Conservation (phyloP, 2,329 filamentous ascomycete species). For the Ascochyta viciae-villosae region DNA sequence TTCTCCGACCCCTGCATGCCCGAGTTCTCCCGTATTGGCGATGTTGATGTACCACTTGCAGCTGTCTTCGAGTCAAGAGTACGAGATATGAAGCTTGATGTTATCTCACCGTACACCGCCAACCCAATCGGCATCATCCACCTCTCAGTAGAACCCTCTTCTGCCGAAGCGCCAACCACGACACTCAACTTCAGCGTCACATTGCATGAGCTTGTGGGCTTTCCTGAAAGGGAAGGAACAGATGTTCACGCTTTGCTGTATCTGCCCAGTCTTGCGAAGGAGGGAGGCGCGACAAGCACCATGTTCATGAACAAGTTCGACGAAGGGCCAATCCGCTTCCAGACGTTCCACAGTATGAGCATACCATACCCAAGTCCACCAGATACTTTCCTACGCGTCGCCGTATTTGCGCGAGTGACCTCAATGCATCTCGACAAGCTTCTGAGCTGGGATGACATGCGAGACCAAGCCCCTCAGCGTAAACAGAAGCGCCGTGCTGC, state of each 20-base stretch:
- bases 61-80: slow-evolving; percentile 95
- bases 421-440: slow-evolving; percentile 96
- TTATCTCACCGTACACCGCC: slow-evolving; percentile 89
- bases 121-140: slow-evolving; percentile 90
- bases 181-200: slow-evolving; percentile 98
- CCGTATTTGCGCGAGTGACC: slow-evolving; percentile 90
- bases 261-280: slow-evolving; percentile 86
- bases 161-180: slow-evolving; percentile 87
- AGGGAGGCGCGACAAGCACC: slow-evolving; percentile 86
- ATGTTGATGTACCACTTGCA: slow-evolving; percentile 88
- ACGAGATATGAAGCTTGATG: slow-evolving; percentile 90
- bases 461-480: slow-evolving; percentile 69
- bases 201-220: slow-evolving; percentile 94
- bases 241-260: slow-evolving; percentile 98
- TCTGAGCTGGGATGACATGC: slow-evolving; percentile 98
- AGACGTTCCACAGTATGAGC: slow-evolving; percentile 98
- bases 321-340: slow-evolving; percentile 88
- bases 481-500: slow-evolving; percentile 67
- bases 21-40: slow-evolving; percentile 89
- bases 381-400: slow-evolving; percentile 79
- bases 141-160: slow-evolving; percentile 90
- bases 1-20: slow-evolving; percentile 92
- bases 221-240: slow-evolving; percentile 92
- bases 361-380: slow-evolving; percentile 79
- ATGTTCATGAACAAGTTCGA: slow-evolving; percentile 95